These are phyloP conservation scores for Lactarius trivialis DNA, from an alignment of 768 basidiomycete species.

Conservation along the genomic window DNA sequence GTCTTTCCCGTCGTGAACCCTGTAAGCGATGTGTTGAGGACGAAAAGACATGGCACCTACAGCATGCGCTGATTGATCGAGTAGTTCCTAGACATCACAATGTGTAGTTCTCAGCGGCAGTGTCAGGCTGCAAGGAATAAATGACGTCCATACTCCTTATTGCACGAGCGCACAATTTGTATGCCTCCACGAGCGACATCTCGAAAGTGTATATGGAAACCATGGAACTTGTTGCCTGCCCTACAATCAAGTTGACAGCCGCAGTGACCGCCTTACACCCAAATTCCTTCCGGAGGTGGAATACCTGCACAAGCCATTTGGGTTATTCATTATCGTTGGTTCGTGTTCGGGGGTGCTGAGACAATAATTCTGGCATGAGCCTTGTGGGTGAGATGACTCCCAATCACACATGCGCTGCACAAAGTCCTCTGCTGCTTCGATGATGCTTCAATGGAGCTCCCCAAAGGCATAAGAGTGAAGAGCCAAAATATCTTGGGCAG, in stretches of 20 bases:
- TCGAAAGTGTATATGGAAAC: no score
- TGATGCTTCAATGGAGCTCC: slow-evolving; percentile 56
- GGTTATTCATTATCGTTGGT: no score
- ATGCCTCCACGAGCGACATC: no score
- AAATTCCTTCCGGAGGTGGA: no score
- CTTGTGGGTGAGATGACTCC: slow-evolving; percentile 43
- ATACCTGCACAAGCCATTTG: no score
- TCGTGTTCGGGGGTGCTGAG: slow-evolving; percentile 32
- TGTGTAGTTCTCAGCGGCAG: neutral
- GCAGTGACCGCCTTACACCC: no score
- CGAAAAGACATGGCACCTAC: slow-evolving; percentile 30
- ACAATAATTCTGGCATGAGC: slow-evolving; percentile 34
- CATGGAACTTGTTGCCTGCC: slow-evolving; percentile 76
- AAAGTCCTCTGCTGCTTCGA: slow-evolving; percentile 59
- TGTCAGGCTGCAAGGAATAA: neutral
- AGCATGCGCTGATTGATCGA: no score
- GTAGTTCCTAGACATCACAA: no score
- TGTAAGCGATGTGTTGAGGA: neutral
- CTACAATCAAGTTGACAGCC: no score
- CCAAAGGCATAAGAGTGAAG: slow-evolving; percentile 59
- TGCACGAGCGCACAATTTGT: slow-evolving; percentile 91
- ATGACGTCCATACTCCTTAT: slow-evolving; percentile 62
- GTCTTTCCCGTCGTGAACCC: no score
- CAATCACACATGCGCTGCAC: slow-evolving; percentile 70
- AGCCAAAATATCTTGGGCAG: slow-evolving; percentile 33